Evolutionary conservation across 768 basidiomycete genomes (phyloP).

Genomic region (Lentinus brumalis): DNA sequence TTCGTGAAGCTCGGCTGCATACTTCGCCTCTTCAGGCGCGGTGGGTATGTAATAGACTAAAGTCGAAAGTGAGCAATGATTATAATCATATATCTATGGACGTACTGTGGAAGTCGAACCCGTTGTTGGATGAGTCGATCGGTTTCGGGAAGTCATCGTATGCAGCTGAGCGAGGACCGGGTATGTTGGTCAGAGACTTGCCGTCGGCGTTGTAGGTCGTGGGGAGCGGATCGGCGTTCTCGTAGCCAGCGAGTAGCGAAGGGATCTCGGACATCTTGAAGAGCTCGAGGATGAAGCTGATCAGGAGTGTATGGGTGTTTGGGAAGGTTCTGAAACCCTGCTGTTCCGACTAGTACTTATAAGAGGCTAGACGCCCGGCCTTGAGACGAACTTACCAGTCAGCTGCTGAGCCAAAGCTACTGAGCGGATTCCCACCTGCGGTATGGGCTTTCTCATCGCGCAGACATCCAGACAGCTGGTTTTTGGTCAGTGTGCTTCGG

Average conservation of each 20-base stretch:
- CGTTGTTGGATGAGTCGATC: constrained; percentile 53
- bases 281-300: not conserved
- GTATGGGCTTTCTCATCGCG: too few relatives aligned
- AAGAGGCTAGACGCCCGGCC: too few relatives aligned
- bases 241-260: constrained; percentile 31
- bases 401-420: not conserved
- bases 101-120: constrained; percentile 77
- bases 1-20: constrained; percentile 59
- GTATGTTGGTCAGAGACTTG: constrained; percentile 54
- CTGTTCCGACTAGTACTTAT: too few relatives aligned
- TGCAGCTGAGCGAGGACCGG: constrained; percentile 46
- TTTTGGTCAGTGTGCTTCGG: too few relatives aligned
- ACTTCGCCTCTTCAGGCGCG: constrained; percentile 44
- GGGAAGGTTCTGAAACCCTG: too few relatives aligned
- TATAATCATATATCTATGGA: not conserved
- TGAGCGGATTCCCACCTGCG: too few relatives aligned
- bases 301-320: not conserved
- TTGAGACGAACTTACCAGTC: not conserved
- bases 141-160: constrained; percentile 60
- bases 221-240: constrained; percentile 37
- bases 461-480: too few relatives aligned
- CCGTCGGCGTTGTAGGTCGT: constrained; percentile 51
- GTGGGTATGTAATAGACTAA: constrained; percentile 65
- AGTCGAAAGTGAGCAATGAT: not conserved
- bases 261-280: constrained; percentile 3